Evolutionary conservation across 164 flowering plant species (phyloP).

Genomic region (Liquidambar formosana): DNA sequence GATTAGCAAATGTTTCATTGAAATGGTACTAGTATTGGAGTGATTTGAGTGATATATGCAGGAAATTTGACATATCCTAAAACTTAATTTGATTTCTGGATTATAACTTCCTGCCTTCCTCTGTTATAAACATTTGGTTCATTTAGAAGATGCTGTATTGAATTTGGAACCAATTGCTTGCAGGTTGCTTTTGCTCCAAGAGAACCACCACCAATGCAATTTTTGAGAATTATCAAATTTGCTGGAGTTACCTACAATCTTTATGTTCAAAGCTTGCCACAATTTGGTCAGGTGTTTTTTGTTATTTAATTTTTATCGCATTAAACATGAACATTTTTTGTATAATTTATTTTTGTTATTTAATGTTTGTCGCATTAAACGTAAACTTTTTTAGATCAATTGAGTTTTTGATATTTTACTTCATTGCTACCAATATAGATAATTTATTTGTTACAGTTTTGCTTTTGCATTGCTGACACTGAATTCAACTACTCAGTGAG

Average conservation of each 20-base stretch:
- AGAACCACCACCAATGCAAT: conserved; percentile 30
- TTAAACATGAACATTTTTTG: background rate
- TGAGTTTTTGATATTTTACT: too few species aligned
- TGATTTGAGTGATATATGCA: background rate
- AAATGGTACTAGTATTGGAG: background rate
- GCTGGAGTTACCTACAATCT: conserved; percentile 48
- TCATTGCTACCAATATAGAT: too few species aligned
- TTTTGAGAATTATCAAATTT: conserved; percentile 33
- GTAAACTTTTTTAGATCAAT: too few species aligned
- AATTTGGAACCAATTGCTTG: conserved; percentile 9
- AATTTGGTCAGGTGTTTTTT: conserved; percentile 50
- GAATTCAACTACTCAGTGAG: background rate
- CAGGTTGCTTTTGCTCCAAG: conserved; percentile 47
- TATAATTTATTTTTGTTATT: background rate
- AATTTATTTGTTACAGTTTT: too few species aligned
- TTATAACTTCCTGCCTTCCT: too few species aligned
- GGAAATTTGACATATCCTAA: background rate
- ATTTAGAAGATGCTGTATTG: too few species aligned
- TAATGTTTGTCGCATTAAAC: background rate
- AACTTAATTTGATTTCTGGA: background rate
- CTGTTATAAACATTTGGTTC: too few species aligned
- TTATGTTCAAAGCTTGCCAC: conserved; percentile 34
- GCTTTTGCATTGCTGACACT: background rate
- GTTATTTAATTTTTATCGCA: background rate
- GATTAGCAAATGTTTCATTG: background rate